A percentile compares a stretch with the other conserved stretches of the same genome.
Evolutionary conservation across 805 yeast genomes (phyloP).

Genomic region (Sugiyamaella chiloensis): DNA sequence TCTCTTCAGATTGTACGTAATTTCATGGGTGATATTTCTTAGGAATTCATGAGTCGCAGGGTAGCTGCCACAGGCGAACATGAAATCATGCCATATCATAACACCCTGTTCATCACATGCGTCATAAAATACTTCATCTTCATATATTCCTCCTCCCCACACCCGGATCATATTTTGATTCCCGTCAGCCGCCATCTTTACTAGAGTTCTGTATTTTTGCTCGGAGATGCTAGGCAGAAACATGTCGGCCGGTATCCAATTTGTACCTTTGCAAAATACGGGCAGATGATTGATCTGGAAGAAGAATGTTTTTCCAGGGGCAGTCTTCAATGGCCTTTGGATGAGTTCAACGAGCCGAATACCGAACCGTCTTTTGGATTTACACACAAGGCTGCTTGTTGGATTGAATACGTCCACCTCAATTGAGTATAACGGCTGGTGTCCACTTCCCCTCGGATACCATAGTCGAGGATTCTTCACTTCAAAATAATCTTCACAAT

Average conservation of each 20-base stretch:
- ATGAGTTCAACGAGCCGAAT: constrained; percentile 42
- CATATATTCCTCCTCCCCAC: constrained; percentile 51
- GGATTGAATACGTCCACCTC: background rate
- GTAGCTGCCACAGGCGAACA: constrained; percentile 54
- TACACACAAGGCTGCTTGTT: constrained; percentile 1
- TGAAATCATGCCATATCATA: constrained; percentile 52
- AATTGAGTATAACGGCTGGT: constrained; percentile 35
- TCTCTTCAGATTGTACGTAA: constrained; percentile 38
- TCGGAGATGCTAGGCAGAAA: constrained; percentile 34
- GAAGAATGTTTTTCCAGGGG: constrained; percentile 40
- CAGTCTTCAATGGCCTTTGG: constrained; percentile 32
- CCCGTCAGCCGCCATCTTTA: constrained; percentile 36
- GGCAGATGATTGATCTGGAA: constrained; percentile 41
- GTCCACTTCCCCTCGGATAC: constrained; percentile 42
- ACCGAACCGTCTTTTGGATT: constrained; percentile 31
- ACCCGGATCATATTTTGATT: constrained; percentile 44
- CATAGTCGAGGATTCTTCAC: constrained; percentile 36
- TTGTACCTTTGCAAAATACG: constrained; percentile 40
- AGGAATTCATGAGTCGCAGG: constrained; percentile 41
- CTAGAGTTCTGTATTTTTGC: constrained; percentile 35
- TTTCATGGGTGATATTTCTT: constrained; percentile 38
- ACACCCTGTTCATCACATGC: constrained; percentile 44
- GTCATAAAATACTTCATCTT: constrained; percentile 39
- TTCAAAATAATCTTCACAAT: background rate
- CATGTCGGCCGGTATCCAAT: constrained; percentile 48